A percentile compares a stretch with the other conserved stretches of the same genome.
Conservation (phyloP, 2,329 filamentous ascomycete species). For the Colletotrichum sp. region DNA sequence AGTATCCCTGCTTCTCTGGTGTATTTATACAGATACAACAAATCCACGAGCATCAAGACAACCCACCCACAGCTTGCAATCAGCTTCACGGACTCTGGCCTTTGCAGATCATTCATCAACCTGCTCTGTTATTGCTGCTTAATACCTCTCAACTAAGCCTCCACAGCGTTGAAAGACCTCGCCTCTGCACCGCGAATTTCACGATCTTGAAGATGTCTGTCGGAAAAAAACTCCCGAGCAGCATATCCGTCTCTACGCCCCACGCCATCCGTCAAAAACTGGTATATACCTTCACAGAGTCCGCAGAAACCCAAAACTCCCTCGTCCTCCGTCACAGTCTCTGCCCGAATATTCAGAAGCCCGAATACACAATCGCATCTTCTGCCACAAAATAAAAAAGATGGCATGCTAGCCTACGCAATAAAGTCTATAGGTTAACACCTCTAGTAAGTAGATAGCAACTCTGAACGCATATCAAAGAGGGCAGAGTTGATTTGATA, state of each 20-base stretch:
- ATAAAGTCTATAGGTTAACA: fast-evolving
- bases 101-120: no score
- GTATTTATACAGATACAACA: no score
- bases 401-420: fast-evolving
- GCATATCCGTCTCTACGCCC: neutral
- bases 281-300: neutral
- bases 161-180: fast-evolving
- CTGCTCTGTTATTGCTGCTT: no score
- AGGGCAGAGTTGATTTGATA: neutral
- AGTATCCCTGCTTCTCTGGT: no score
- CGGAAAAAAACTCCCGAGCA: neutral
- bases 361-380: neutral
- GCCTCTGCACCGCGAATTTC: neutral
- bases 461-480: neutral
- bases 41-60: no score
- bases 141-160: neutral
- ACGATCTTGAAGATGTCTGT: fast-evolving
- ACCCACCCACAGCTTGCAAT: no score
- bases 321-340: neutral
- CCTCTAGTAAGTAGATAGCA: neutral
- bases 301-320: neutral
- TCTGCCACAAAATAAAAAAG: neutral
- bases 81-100: no score
- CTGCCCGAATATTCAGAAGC: neutral
- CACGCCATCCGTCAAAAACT: neutral